Percentiles rank a stretch among this genome's conserved stretches.
These are phyloP conservation scores for Bromus sterilis DNA, from an alignment of 176 grass and related monocot genomes.

Conservation along the genomic window DNA sequence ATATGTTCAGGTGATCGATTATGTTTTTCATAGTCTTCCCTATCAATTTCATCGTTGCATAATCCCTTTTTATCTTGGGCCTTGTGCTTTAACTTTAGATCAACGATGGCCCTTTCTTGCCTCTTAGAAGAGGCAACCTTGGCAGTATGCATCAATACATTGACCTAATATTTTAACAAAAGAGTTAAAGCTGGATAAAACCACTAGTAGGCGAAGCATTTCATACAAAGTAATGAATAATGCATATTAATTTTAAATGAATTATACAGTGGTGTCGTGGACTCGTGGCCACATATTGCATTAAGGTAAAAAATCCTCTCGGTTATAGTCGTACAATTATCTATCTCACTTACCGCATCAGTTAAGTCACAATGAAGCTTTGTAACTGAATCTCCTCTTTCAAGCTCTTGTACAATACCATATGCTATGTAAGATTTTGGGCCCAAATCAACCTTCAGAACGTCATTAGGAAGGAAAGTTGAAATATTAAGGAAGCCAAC, in stretches of 20 bases:
- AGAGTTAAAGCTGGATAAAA: no score
- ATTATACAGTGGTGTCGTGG: no score
- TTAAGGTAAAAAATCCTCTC: no score
- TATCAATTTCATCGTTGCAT: no score
- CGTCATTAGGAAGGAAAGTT: conserved; percentile 18
- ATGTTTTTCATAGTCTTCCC: no score
- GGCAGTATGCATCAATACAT: conserved; percentile 50
- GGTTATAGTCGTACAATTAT: not conserved
- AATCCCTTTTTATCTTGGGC: conserved; percentile 20
- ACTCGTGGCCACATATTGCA: no score
- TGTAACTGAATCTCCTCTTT: conserved; percentile 59
- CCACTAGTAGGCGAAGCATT: no score
- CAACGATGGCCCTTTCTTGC: conserved; percentile 15
- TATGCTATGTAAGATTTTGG: conserved; percentile 74
- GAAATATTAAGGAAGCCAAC: conserved; percentile 44
- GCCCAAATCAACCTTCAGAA: conserved; percentile 44
- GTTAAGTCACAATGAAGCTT: conserved; percentile 57
- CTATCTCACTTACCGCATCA: conserved; percentile 41
- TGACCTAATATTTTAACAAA: conserved; percentile 46
- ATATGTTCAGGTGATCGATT: no score
- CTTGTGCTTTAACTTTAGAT: conserved; percentile 21
- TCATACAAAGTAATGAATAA: no score
- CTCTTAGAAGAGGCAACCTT: conserved; percentile 9
- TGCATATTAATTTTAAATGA: no score
- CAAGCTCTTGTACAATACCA: conserved; percentile 40